phyloP scores from a whole-genome alignment of 352 stramenopile genomes.

The Phytophthora pini region DNA sequence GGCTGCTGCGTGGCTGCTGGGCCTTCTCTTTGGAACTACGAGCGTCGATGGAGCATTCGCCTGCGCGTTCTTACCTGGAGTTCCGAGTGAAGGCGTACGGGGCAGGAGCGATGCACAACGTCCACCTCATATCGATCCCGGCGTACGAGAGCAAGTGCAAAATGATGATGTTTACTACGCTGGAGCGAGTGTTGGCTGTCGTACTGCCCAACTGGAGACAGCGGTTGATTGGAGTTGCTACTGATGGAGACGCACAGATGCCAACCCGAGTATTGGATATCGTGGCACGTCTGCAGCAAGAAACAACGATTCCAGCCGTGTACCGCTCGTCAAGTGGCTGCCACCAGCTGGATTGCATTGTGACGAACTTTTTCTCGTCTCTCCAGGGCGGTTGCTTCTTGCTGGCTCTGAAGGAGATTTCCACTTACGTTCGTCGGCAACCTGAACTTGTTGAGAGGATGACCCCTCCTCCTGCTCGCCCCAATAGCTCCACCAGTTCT shows the following conservation, averaged over 20 bases:
- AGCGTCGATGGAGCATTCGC: conserved; percentile 31
- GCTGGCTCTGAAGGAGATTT: conserved; percentile 39
- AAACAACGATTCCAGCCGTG: conserved; percentile 27
- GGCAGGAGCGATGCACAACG: conserved; percentile 37
- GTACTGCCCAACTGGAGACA: conserved; percentile 50
- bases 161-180: conserved; percentile 36
- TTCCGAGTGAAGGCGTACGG: conserved; percentile 54
- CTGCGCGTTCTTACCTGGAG: conserved; percentile 46
- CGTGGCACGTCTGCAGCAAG: conserved; percentile 37
- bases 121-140: conserved; percentile 54
- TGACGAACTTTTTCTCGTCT: conserved; percentile 55
- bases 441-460: conserved; percentile 43
- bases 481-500: conserved; percentile 2
- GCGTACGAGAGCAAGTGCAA: conserved; percentile 42
- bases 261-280: conserved; percentile 36
- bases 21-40: conserved; percentile 57
- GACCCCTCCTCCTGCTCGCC: conserved; percentile 9
- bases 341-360: conserved; percentile 42
- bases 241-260: conserved; percentile 43
- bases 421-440: conserved; percentile 39
- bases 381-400: conserved; percentile 50
- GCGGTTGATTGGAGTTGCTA: conserved; percentile 43
- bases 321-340: conserved; percentile 43
- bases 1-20: conserved; percentile 50
- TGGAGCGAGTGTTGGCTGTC: conserved; percentile 41